Base-by-base conservation (phyloP, 1,284 basidiomycete genomes). In the Naganishia cerealis region DNA sequence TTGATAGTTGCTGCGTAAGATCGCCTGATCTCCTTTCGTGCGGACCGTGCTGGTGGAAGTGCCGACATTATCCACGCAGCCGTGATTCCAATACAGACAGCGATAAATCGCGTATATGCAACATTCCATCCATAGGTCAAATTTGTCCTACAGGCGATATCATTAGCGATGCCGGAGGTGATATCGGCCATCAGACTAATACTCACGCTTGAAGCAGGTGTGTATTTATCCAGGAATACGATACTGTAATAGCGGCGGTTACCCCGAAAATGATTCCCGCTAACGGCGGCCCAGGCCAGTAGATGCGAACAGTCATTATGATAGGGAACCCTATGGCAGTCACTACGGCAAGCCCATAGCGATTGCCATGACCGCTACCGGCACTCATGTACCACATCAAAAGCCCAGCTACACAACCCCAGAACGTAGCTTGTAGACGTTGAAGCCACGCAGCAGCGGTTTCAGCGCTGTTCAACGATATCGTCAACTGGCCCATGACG, bases 211-310 rank as follows among this genome's bases (percentile, higher is more conserved):
- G 66, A 71, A 75, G 40, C 68, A 79, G 48, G 70, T 77, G 65
- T 26, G 74, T 73, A 71, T 79, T 75, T 71, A 80, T 61, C 66
- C 65, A 72, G 53, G 87, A 90, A 76, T 87, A 90, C 1, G 89
- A 90, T 54, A 90, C 75, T 0, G 91, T 89, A 76, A 92, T 77
- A 39, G 83, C 84, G 16, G 85, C 78, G 0, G 90, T 92, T 1
- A 92, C 86, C 67, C 87, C 87, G 70, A 88, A 86, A 59, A 94
- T 87, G 61, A 91, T 83, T 66, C 87, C 87, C 50, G 84, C 87
- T 82, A 91, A 87, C 0, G 87, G 87, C 1, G 87, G 85, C 12
- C 86, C 87, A 0, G 90, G 89, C 83, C 86, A 90, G 78, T 93
- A 89, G 26, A 92, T 77, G 29, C 90, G 83, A 42, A 84, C 79